Conservation (phyloP, 345 rosid genomes). For the Jatropha curcas region DNA sequence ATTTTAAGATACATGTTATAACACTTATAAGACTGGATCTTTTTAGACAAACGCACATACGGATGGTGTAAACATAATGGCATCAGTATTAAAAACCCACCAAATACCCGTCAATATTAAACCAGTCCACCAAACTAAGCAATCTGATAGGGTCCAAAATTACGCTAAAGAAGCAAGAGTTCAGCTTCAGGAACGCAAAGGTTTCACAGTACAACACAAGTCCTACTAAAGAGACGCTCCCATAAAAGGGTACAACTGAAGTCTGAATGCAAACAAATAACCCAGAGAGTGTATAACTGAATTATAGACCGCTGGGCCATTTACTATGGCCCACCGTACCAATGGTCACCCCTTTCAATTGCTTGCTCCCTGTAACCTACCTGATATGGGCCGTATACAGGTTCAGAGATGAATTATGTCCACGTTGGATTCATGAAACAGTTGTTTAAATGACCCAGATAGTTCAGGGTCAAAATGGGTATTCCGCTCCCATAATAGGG, state of each 20-base stretch:
- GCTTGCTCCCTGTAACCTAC: background rate
- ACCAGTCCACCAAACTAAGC: background rate
- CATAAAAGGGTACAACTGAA: no score
- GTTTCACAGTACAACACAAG: no score
- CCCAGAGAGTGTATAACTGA: background rate
- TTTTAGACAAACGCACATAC: background rate
- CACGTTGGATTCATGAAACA: no score
- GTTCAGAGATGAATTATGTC: no score
- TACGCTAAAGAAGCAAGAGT: background rate
- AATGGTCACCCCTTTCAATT: background rate
- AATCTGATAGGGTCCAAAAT: background rate
- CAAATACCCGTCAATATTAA: background rate
- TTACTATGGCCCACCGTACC: background rate
- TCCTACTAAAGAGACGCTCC: no score
- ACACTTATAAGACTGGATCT: no score
- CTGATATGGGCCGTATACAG: background rate
- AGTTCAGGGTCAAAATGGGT: slow-evolving; percentile 7
- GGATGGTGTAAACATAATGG: background rate
- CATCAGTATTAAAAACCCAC: background rate
- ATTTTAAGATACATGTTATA: no score
- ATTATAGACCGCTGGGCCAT: slow-evolving; percentile 5
- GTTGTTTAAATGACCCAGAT: background rate
- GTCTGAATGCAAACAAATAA: background rate
- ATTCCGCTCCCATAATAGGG: background rate
- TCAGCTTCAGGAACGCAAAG: no score